A percentile compares a stretch with the other conserved stretches of the same genome.
phyloP scores from a whole-genome alignment of 202 grass and related monocot genomes.

The Carex arenaria region DNA sequence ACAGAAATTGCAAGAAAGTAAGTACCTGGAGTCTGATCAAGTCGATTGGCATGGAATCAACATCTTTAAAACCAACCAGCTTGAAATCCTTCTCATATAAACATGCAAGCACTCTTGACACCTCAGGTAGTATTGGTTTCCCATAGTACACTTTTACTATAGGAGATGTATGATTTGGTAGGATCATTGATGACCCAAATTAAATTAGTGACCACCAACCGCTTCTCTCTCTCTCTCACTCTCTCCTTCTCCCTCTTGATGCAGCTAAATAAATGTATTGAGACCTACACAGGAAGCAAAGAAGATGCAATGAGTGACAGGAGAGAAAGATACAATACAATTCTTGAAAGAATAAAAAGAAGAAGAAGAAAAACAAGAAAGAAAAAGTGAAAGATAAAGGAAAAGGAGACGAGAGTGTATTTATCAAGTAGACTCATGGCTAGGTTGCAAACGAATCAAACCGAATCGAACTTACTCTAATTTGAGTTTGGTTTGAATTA shows the following conservation, averaged over 20 bases:
- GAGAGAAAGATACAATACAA: constrained; percentile 16
- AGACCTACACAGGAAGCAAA: constrained; percentile 61
- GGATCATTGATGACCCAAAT: constrained; percentile 34
- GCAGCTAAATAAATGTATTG: constrained; percentile 33
- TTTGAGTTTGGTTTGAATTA: too few species aligned
- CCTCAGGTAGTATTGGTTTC: constrained; percentile 68
- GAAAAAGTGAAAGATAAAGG: constrained; percentile 28
- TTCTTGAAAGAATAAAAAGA: constrained; percentile 31
- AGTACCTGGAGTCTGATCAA: constrained; percentile 86
- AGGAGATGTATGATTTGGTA: constrained; percentile 25
- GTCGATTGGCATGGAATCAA: constrained; percentile 27
- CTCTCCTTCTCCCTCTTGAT: background rate
- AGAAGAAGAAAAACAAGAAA: background rate
- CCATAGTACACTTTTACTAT: constrained; percentile 66
- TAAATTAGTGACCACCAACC: background rate
- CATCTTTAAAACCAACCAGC: constrained; percentile 16
- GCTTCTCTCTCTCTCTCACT: background rate
- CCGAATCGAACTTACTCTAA: too few species aligned
- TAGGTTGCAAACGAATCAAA: too few species aligned
- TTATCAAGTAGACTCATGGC: constrained; percentile 11
- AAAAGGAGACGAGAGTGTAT: constrained; percentile 21
- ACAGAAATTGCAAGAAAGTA: background rate
- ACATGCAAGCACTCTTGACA: constrained; percentile 85
- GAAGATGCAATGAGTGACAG: constrained; percentile 59
- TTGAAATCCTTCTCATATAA: constrained; percentile 79